Evolutionary conservation across 345 rosid species (phyloP), one percentile per base, ranked within the genome.

Genomic region (Gynandropsis gynandra): DNA sequence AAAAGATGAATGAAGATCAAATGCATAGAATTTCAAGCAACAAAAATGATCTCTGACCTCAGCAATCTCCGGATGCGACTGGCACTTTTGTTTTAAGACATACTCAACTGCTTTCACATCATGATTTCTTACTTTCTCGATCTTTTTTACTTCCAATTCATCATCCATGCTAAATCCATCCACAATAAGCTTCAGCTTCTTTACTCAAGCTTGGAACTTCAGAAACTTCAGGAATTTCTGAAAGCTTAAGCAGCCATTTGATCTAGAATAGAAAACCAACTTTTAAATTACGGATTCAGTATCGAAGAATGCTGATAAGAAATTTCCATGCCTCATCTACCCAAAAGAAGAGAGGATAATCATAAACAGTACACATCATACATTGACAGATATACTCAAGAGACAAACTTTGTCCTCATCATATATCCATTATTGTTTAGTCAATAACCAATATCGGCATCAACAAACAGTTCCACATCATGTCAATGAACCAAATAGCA

Each of bases 21-120:
- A n/a, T 12, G 18, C 2, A 54, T 13, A n/a, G n/a, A n/a, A n/a
- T n/a, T 8, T 51, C 15, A 17, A 33, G 33, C 0, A 47, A 55
- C 8, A n/a, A 63, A 18, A 45, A 1, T 5, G 40, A 18, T 24
- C 31, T 15, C 54, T 43, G 46, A 92, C 97, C 89, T 78, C 74
- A 18, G 80, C 76, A 73, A 88, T 78, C 72, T 93, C 99, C 3
- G 80, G 80, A 18, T 92, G 81, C 3, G 83, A 66, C 59, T 76
- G 78, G 44, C 97, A 88, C 64, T 78, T 88, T 76, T 78, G 78
- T 71, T 92, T 92, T 78, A 92, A 71, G 70, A 85, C 83, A 54
- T 93, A 93, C 51, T 93, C 99, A 38, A 85, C 94, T 0, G 92
- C 97, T 68, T 88, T 88, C 14, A 93, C 99, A 72, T 93, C 99